Percentiles rank a stretch among this genome's conserved stretches.
Evolutionary conservation across 345 rosid genomes (phyloP).

Genomic region (Diplotaxis tenuifolia): DNA sequence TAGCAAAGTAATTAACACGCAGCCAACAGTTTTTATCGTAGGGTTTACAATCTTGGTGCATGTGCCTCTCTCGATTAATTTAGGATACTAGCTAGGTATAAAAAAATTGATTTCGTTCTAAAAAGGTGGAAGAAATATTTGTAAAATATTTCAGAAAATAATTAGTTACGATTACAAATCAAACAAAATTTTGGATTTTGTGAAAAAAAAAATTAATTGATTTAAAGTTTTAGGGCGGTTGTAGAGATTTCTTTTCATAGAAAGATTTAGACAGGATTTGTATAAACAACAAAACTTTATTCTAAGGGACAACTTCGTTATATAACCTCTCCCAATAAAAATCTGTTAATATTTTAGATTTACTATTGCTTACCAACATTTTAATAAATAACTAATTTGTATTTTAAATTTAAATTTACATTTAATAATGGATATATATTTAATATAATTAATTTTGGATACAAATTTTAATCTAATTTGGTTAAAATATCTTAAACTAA

Average conservation of each 20-base stretch:
- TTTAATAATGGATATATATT: no score
- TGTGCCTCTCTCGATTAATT: neutral
- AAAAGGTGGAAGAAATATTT: neutral
- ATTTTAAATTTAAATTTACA: no score
- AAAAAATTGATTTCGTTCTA: neutral
- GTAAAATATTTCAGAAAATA: neutral
- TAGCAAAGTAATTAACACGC: neutral
- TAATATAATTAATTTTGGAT: no score
- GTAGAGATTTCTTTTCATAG: neutral
- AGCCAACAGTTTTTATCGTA: neutral
- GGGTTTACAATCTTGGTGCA: neutral
- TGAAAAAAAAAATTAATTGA: neutral
- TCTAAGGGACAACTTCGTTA: no score
- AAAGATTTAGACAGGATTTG: neutral
- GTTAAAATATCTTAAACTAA: no score
- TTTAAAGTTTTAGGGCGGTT: neutral
- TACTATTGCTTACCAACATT: no score
- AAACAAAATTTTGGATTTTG: neutral
- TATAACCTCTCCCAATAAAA: no score
- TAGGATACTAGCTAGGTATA: neutral
- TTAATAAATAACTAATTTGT: no score
- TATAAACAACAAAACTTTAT: neutral
- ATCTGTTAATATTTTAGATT: no score
- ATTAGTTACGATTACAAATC: neutral
- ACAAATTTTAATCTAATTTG: no score